A percentile compares a stretch with the other conserved stretches of the same genome.
These are phyloP conservation scores for Termitomyces sp. DNA, from an alignment of 768 basidiomycete species.

Conservation along the genomic window DNA sequence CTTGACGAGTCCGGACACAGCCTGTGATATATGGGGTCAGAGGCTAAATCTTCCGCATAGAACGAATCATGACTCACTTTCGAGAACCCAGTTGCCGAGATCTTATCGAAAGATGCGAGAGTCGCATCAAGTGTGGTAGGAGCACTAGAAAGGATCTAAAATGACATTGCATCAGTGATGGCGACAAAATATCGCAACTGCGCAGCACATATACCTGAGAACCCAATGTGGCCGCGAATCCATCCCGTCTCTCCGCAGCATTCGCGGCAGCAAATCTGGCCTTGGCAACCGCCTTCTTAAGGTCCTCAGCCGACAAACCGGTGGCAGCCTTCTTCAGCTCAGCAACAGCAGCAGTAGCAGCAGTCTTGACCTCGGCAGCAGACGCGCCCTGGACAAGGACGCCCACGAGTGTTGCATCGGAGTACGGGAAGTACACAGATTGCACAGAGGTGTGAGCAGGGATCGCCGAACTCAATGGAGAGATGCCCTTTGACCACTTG, in stretches of 20 bases:
- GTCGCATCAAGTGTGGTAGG: conserved; percentile 53
- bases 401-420: conserved; percentile 87
- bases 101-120: conserved; percentile 65
- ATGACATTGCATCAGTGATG: not conserved
- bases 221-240: conserved; percentile 56
- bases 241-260: conserved; percentile 63
- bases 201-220: conserved; percentile 42
- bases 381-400: conserved; percentile 71
- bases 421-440: conserved; percentile 81
- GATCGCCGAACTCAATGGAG: conserved; percentile 58
- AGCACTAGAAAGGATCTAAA: conserved; percentile 53
- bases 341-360: conserved; percentile 61
- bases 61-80: conserved; percentile 44
- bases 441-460: conserved; percentile 61
- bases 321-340: conserved; percentile 61
- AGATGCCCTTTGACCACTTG: conserved; percentile 80
- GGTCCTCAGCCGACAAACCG: conserved; percentile 58
- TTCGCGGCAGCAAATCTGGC: conserved; percentile 83
- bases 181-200: not conserved
- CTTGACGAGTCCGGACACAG: conserved; percentile 60
- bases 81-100: conserved; percentile 59
- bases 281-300: conserved; percentile 80
- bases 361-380: conserved; percentile 56
- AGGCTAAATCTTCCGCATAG: not conserved
- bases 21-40: conserved; percentile 30